Evolutionary conservation across 805 yeast species (phyloP).

Genomic region (Starmerella asiatica): DNA sequence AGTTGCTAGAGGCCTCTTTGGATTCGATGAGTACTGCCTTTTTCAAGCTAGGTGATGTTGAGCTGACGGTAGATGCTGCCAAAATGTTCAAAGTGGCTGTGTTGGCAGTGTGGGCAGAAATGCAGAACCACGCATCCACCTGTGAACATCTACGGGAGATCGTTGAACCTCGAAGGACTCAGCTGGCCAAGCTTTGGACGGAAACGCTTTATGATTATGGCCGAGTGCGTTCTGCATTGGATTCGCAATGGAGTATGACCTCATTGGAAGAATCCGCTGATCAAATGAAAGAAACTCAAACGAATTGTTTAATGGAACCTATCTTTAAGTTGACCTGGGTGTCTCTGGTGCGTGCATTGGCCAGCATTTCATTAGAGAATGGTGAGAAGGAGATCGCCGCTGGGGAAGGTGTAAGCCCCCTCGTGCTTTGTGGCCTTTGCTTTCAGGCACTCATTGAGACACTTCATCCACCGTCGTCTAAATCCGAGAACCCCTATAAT

Average conservation of each 20-base stretch:
- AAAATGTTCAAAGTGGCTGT: constrained; percentile 28
- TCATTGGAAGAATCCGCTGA: constrained; percentile 23
- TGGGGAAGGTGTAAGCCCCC: constrained; percentile 37
- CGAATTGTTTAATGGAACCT: constrained; percentile 33
- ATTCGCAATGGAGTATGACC: constrained; percentile 20
- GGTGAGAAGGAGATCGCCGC: constrained; percentile 42
- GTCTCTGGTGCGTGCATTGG: constrained; percentile 61
- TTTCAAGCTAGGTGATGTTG: constrained; percentile 28
- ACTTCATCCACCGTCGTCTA: not conserved
- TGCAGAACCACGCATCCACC: constrained; percentile 23
- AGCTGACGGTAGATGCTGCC: constrained; percentile 28
- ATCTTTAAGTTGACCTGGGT: constrained; percentile 55
- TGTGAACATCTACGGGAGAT: constrained; percentile 29
- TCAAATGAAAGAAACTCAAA: constrained; percentile 25
- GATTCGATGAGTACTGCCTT: constrained; percentile 35
- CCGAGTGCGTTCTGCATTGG: constrained; percentile 43
- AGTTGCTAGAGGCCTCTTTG: constrained; percentile 50
- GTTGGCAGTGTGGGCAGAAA: constrained; percentile 33
- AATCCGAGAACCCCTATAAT: not conserved
- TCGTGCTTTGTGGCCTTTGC: constrained; percentile 72
- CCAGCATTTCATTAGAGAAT: constrained; percentile 34
- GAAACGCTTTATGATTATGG: constrained; percentile 62
- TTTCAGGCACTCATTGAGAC: constrained; percentile 53
- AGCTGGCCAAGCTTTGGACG: constrained; percentile 69
- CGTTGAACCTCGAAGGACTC: constrained; percentile 38